Conservation (phyloP, 768 basidiomycete species). For the Leccinum subtestaceum region DNA sequence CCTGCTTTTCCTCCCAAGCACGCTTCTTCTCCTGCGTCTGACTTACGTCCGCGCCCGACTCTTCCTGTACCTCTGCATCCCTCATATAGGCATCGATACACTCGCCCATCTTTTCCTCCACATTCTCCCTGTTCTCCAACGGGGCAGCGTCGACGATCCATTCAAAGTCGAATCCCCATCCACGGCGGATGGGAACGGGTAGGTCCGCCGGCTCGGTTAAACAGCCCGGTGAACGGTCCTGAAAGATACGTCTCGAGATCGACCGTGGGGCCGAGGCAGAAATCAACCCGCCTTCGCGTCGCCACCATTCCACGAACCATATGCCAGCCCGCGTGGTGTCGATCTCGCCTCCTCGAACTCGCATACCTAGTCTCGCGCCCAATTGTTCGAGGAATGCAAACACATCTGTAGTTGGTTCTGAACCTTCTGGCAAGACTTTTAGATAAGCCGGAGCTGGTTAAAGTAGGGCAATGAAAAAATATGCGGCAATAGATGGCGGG, state of each 20-base stretch:
- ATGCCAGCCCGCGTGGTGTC: constrained; percentile 71
- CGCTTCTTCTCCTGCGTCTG: constrained; percentile 70
- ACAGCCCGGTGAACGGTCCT: neutral
- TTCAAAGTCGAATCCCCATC: constrained; percentile 87
- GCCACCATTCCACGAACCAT: constrained; percentile 88
- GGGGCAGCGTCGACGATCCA: constrained; percentile 42
- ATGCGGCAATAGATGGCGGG: neutral
- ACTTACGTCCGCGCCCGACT: constrained; percentile 57
- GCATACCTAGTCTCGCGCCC: constrained; percentile 76
- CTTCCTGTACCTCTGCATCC: constrained; percentile 45
- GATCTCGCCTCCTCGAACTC: constrained; percentile 69
- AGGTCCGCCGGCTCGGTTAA: neutral
- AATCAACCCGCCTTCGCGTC: constrained; percentile 64
- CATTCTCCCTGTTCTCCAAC: constrained; percentile 18
- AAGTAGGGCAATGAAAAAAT: neutral
- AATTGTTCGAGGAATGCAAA: constrained; percentile 66
- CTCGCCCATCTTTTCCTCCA: constrained; percentile 68
- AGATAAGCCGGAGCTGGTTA: constrained; percentile 69
- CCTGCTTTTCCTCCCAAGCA: constrained; percentile 39
- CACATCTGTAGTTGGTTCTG: constrained; percentile 58
- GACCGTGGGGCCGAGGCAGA: constrained; percentile 42
- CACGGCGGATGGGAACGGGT: constrained; percentile 39
- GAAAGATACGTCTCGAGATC: constrained; percentile 4
- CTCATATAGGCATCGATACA: constrained; percentile 60
- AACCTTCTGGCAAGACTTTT: constrained; percentile 51